These are phyloP conservation scores for Candida ipomoeae DNA, from an alignment of 805 yeast species.

Conservation along the genomic window DNA sequence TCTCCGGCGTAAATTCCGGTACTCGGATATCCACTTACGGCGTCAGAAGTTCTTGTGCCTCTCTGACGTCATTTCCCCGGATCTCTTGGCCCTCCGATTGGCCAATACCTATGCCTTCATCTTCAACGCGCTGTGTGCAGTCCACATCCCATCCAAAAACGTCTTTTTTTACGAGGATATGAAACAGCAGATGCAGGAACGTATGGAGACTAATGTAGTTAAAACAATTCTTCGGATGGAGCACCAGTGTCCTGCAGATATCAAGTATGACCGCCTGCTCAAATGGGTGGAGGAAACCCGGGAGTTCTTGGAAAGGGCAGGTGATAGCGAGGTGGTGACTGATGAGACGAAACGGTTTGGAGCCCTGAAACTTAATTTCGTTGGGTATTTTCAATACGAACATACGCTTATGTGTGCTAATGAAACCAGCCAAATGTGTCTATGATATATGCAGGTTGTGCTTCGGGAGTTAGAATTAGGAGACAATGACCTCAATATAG, in stretches of 20 bases:
- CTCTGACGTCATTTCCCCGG: conserved; percentile 4
- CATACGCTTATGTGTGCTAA: conserved; percentile 13
- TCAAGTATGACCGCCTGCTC: conserved; percentile 11
- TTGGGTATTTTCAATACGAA: conserved; percentile 17
- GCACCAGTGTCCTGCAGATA: conserved; percentile 6
- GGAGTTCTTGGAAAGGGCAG: conserved; percentile 6
- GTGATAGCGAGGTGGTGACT: neutral
- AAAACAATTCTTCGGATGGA: conserved; percentile 16
- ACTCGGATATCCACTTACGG: conserved; percentile 9
- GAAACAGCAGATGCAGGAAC: conserved; percentile 4
- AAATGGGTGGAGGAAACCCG: conserved; percentile 11
- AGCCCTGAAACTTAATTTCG: neutral
- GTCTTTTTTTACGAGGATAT: conserved; percentile 11
- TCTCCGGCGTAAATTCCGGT: conserved; percentile 23
- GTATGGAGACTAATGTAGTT: conserved; percentile 9
- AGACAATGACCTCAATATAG: no score
- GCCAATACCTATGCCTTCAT: conserved; percentile 18
- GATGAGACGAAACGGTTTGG: conserved; percentile 6
- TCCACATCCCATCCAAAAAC: neutral
- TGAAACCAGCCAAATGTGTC: conserved; percentile 11
- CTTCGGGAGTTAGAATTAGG: no score
- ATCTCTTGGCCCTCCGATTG: conserved; percentile 6
- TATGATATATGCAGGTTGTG: conserved; percentile 3
- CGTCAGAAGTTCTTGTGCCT: conserved; percentile 9
- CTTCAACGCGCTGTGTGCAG: conserved; percentile 15